Conservation (phyloP, 2,329 filamentous ascomycete genomes). For the Aspergillus sclerotialis region DNA sequence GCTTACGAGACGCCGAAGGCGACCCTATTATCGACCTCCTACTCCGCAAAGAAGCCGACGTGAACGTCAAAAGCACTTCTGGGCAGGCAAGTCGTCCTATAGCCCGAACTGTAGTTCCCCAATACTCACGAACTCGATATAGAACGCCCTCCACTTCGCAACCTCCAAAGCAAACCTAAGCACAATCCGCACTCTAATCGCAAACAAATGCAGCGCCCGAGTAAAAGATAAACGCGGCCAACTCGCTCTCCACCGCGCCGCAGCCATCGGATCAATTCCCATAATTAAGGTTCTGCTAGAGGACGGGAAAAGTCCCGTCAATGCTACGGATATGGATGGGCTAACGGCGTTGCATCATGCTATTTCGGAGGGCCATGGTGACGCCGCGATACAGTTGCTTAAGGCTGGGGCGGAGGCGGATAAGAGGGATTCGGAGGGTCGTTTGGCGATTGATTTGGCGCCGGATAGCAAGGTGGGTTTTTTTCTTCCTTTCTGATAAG, state of each 20-base stretch:
- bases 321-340: conserved; percentile 74
- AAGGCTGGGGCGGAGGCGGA: conserved; percentile 78
- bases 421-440: conserved; percentile 66
- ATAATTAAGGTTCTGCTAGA: conserved; percentile 75
- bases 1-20: conserved; percentile 39
- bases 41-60: conserved; percentile 41
- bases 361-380: conserved; percentile 56
- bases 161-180: conserved; percentile 86
- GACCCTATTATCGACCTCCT: conserved; percentile 39
- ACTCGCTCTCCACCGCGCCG: conserved; percentile 82
- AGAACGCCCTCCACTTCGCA: conserved; percentile 87
- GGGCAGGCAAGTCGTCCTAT: conserved; percentile 30
- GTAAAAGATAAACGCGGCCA: conserved; percentile 83
- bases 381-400: conserved; percentile 73
- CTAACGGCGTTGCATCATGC: conserved; percentile 84
- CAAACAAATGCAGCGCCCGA: conserved; percentile 67
- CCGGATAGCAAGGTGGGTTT: conserved; percentile 71
- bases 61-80: conserved; percentile 35
- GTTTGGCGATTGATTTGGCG: conserved; percentile 69
- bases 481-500: conserved; percentile 2
- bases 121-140: conserved; percentile 4
- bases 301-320: conserved; percentile 67
- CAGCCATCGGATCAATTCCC: conserved; percentile 80
- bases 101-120: conserved; percentile 1
- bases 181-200: conserved; percentile 68